A percentile compares a stretch with the other conserved stretches of the same genome.
phyloP scores from a whole-genome alignment of 140 eudicot species.

The Stevia rebaudiana region DNA sequence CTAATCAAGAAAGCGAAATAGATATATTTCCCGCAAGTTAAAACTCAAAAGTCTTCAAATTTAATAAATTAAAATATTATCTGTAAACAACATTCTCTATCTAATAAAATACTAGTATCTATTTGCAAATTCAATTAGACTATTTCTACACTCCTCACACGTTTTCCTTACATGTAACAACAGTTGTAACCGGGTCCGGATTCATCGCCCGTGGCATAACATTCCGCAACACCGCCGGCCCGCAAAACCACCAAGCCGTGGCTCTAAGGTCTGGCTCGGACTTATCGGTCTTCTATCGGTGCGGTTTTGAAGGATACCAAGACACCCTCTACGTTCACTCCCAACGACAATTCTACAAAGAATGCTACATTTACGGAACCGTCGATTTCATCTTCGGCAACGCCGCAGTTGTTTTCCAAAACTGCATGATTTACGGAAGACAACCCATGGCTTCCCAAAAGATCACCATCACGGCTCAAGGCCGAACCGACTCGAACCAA shows the following conservation, averaged over 20 bases:
- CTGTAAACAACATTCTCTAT: no score
- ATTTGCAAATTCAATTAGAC: no score
- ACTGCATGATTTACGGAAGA: constrained; percentile 47
- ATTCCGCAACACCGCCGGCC: constrained; percentile 51
- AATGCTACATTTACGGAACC: constrained; percentile 48
- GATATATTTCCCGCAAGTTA: background rate
- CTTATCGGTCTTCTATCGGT: constrained; percentile 40
- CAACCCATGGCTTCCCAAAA: constrained; percentile 41
- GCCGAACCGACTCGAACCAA: constrained; percentile 53
- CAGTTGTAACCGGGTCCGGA: constrained; percentile 46
- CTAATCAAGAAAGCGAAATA: constrained; percentile 8
- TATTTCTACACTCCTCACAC: background rate
- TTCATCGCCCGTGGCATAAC: constrained; percentile 48
- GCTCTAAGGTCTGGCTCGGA: constrained; percentile 43
- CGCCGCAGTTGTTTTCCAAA: constrained; percentile 49
- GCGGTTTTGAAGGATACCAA: constrained; percentile 53
- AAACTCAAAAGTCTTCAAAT: background rate
- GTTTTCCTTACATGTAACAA: constrained; percentile 8
- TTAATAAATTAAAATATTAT: background rate
- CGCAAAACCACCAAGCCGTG: constrained; percentile 57
- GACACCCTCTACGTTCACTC: constrained; percentile 55
- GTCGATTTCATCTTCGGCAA: constrained; percentile 60
- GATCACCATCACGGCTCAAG: constrained; percentile 57
- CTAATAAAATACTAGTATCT: no score
- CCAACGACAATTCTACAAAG: constrained; percentile 44